Evolutionary conservation across 2,329 filamentous ascomycete genomes (phyloP).

Genomic region (Stachybotrys elegans): DNA sequence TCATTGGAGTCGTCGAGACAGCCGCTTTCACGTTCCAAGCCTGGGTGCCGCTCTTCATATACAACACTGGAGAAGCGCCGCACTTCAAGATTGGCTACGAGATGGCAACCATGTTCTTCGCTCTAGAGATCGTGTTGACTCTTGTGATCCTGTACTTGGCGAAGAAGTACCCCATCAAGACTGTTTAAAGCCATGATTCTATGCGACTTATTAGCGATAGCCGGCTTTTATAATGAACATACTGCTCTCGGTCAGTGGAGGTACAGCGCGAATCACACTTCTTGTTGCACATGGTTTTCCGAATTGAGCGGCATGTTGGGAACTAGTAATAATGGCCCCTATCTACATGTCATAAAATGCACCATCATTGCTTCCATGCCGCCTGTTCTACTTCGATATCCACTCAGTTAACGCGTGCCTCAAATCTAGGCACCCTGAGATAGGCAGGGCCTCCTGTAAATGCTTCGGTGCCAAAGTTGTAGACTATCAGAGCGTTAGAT

Average conservation of each 20-base stretch:
- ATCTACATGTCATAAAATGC: no score
- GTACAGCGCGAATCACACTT: no score
- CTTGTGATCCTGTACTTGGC: slow-evolving; percentile 13
- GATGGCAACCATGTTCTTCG: slow-evolving; percentile 26
- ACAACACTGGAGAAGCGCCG: slow-evolving; percentile 30
- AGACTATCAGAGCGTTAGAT: slow-evolving; percentile 9
- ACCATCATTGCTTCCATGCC: no score
- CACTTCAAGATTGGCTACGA: slow-evolving; percentile 32
- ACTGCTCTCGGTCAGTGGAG: no score
- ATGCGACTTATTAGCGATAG: no score
- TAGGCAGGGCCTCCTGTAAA: slow-evolving; percentile 17
- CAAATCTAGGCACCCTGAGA: slow-evolving; percentile 14
- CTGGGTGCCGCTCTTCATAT: slow-evolving; percentile 35
- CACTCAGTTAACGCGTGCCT: slow-evolving; percentile 5
- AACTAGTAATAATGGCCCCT: no score
- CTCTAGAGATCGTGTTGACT: slow-evolving; percentile 18
- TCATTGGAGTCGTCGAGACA: slow-evolving; percentile 44
- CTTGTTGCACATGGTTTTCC: no score
- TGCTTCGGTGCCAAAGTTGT: slow-evolving; percentile 18
- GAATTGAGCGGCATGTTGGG: no score
- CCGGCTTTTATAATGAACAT: no score
- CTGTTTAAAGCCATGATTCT: no score
- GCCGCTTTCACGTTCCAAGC: slow-evolving; percentile 37
- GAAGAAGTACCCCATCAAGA: slow-evolving; percentile 5
- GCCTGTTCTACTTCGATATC: background rate